Conservation (phyloP, 2,329 filamentous ascomycete species). For the Huntiella abstrusa region DNA sequence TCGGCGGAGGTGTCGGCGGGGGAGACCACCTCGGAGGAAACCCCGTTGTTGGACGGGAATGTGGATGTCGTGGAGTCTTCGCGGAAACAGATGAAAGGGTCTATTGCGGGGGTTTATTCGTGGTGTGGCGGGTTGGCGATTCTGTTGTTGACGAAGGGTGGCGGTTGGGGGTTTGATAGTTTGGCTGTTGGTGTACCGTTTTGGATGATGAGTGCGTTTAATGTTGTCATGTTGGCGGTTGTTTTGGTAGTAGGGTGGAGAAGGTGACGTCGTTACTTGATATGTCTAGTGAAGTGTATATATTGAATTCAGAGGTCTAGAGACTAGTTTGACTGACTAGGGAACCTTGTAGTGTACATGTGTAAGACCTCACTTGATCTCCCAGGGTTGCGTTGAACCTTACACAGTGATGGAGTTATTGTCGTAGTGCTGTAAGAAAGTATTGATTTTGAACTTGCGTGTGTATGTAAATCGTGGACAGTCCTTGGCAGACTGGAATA, state of each 20-base stretch:
- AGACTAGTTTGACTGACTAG: no score
- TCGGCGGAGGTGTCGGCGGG: slow-evolving; percentile 13
- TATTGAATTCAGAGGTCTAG: no score
- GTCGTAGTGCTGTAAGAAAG: no score
- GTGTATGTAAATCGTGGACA: no score
- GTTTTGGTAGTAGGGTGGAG: slow-evolving; percentile 21
- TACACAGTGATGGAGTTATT: no score
- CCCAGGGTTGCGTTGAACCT: no score
- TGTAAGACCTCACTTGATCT: no score
- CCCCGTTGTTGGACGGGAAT: slow-evolving; percentile 12
- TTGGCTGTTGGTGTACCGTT: slow-evolving; percentile 64
- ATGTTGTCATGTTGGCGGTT: slow-evolving; percentile 47
- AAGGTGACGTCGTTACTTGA: no score
- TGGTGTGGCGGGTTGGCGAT: slow-evolving; percentile 82
- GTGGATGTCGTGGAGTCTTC: slow-evolving; percentile 21
- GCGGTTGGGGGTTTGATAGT: slow-evolving; percentile 68
- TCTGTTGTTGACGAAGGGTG: slow-evolving; percentile 74
- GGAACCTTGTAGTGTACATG: no score
- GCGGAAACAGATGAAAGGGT: slow-evolving; percentile 58
- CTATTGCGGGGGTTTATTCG: slow-evolving; percentile 86
- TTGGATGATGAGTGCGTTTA: slow-evolving; percentile 85
- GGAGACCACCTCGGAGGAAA: neutral
- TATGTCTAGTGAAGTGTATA: no score
- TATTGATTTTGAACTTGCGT: no score
- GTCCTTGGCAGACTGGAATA: no score